Conservation (phyloP, 176 grass and related monocot species). For the Sorghum bicolor region DNA sequence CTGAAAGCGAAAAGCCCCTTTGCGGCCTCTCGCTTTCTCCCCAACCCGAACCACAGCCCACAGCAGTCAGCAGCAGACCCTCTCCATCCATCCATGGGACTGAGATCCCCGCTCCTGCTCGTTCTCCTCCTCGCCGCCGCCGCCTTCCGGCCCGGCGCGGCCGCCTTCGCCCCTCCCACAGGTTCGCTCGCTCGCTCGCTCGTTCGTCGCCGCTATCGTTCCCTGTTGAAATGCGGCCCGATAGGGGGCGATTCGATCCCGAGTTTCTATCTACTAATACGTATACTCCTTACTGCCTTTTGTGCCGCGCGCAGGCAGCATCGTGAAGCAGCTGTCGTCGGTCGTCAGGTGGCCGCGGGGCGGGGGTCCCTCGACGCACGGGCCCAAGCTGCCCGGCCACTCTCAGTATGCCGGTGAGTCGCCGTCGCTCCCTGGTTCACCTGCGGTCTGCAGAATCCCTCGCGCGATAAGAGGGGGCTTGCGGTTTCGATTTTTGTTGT, state of each 20-base stretch:
- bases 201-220: not conserved
- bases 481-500: not conserved
- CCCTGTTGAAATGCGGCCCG: not conserved
- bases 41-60: not conserved
- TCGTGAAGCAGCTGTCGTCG: conserved; percentile 75
- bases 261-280: not conserved
- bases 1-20: not conserved
- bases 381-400: conserved; percentile 24
- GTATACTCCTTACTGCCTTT: not conserved
- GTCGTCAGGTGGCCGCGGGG: conserved; percentile 77
- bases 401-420: conserved; percentile 51
- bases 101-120: conserved; percentile 29
- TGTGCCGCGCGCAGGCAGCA: conserved; percentile 38
- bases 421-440: not conserved
- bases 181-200: conserved; percentile 10
- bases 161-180: conserved; percentile 39
- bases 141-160: conserved; percentile 25
- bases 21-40: not conserved
- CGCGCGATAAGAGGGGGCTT: not conserved
- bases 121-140: conserved; percentile 27
- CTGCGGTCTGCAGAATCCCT: not conserved
- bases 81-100: conserved; percentile 41
- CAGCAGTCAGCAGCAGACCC: not conserved
- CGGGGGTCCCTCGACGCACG: conserved; percentile 30
- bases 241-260: not conserved